Evolutionary conservation across 2,329 filamentous ascomycete species (phyloP).

Genomic region (Raffaelea deltoideospora): DNA sequence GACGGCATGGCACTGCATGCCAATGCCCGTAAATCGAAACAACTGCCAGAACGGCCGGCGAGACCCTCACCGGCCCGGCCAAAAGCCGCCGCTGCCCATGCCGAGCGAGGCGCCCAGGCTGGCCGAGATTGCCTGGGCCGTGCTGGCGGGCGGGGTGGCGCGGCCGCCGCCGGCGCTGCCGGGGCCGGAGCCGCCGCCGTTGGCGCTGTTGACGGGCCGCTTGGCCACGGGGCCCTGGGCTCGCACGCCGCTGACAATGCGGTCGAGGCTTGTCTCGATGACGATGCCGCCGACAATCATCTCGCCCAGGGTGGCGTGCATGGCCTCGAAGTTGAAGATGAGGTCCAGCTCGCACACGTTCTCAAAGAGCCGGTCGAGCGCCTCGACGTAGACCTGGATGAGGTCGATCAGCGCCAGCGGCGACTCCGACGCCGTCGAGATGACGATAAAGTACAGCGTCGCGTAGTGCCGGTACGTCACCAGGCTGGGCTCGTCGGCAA

Average conservation of each 20-base stretch:
- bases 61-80: constrained; percentile 23
- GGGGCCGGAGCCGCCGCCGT: constrained; percentile 24
- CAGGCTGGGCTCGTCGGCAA: constrained; percentile 67
- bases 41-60: no score
- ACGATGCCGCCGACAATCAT: constrained; percentile 95
- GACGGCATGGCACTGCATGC: no score
- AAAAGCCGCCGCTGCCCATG: constrained; percentile 44
- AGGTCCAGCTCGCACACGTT: constrained; percentile 97
- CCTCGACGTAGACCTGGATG: constrained; percentile 96
- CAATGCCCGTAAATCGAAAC: no score
- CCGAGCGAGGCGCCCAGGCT: constrained; percentile 34
- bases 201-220: constrained; percentile 58
- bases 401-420: constrained; percentile 89
- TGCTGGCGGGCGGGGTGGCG: constrained; percentile 40
- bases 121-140: constrained; percentile 10
- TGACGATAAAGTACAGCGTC: constrained; percentile 96
- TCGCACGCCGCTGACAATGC: constrained; percentile 72
- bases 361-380: constrained; percentile 87
- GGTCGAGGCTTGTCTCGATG: constrained; percentile 78
- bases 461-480: constrained; percentile 98
- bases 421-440: constrained; percentile 89
- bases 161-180: constrained; percentile 14
- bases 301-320: constrained; percentile 80
- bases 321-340: constrained; percentile 97
- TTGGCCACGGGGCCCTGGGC: constrained; percentile 65